These are phyloP conservation scores for Rhodotorula sp. DNA, from an alignment of 1,284 basidiomycete species.

Conservation along the genomic window DNA sequence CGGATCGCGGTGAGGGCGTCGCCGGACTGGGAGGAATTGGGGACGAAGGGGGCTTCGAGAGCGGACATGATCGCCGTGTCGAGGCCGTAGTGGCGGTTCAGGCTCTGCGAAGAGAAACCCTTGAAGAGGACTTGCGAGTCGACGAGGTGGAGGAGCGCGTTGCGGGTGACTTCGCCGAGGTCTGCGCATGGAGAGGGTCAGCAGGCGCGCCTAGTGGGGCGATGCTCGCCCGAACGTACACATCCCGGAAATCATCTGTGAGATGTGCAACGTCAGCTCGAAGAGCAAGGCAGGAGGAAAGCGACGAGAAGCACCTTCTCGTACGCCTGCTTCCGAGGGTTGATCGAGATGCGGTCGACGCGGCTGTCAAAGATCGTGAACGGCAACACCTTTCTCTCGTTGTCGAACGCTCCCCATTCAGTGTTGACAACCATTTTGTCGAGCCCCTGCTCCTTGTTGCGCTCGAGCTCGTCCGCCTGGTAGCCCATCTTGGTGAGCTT, in stretches of 20 bases:
- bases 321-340: constrained; percentile 88
- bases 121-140: constrained; percentile 72
- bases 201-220: background rate
- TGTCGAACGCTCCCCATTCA: constrained; percentile 97
- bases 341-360: constrained; percentile 89
- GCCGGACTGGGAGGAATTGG: constrained; percentile 27
- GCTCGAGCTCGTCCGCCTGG: constrained; percentile 50
- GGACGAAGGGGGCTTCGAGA: constrained; percentile 58
- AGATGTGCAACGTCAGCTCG: background rate
- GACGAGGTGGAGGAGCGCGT: constrained; percentile 78
- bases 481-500: constrained; percentile 76
- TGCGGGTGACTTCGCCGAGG: constrained; percentile 87
- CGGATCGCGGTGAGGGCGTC: constrained; percentile 33
- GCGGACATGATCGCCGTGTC: constrained; percentile 89
- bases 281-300: no score
- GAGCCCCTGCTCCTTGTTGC: constrained; percentile 43
- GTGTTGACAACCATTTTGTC: constrained; percentile 91
- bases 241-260: no score
- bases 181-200: constrained; percentile 49
- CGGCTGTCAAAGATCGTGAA: constrained; percentile 91
- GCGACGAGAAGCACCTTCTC: constrained; percentile 62
- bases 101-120: constrained; percentile 66
- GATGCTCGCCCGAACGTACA: no score
- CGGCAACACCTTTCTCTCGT: constrained; percentile 81
- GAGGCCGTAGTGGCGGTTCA: constrained; percentile 90